Base-by-base conservation (phyloP, 1,139 yeast genomes). In the Pichia sp. region DNA sequence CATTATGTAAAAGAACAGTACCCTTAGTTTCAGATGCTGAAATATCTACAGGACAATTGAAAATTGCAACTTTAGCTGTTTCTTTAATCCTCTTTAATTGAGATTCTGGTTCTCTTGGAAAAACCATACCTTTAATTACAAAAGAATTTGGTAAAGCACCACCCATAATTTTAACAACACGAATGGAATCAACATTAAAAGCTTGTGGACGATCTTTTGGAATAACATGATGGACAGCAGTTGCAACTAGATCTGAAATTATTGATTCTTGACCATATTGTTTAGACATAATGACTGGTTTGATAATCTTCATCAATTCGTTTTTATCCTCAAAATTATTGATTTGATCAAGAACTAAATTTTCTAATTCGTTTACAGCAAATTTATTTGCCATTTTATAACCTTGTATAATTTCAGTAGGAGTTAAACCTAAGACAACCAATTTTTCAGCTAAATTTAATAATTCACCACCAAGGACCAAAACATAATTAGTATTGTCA, bases 121-220 rank as follows among this genome's bases (percentile, higher is more conserved):
- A 92, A 35, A 94, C 97, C 98, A 92, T 92, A 55, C 98, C 98
- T 67, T 86, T 87, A 55, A 94, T 72, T 45, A 94, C 98, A 56
- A 76, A 74, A 9, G 95, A 84, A 55, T 76, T 74, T 31, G 72
- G 68, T 56, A 94, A 71, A 45, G 94, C 74, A 24, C 95, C 76
- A 49, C 98, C 98, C 96, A 92, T 87, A 56, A 92, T 84, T 68
- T 92, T 92, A 41, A 92, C 98, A 29, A 92, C 97, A 63, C 98
- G 80, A 51, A 92, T 77, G 47, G 89, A 84, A 63, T 92, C 98
- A 47, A 92, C 92, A 62, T 90, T 92, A 71, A 90, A 90, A 7
- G 56, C 54, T 42, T 58, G 63, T 46, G 71, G 68, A 41, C 68
- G 66, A 47, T 63, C 64, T 58, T 76, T 75, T 42, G 96, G 96